These are phyloP conservation scores for Thamnidium elegans DNA, from an alignment of 192 early-diverging fungal species.

Conservation along the genomic window DNA sequence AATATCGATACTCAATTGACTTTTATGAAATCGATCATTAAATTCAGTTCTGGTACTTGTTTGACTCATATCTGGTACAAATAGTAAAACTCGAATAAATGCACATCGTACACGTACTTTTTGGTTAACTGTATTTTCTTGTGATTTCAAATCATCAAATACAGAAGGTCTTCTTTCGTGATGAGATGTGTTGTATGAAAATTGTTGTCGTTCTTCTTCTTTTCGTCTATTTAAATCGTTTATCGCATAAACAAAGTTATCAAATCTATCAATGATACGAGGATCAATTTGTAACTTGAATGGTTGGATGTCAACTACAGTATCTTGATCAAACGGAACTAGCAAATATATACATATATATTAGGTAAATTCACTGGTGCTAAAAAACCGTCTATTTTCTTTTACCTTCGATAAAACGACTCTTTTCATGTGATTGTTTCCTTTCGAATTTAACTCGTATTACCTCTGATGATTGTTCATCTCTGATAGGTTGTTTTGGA, in stretches of 20 bases:
- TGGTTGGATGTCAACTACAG: slow-evolving; percentile 47
- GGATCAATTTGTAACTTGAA: slow-evolving; percentile 47
- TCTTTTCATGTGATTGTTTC: slow-evolving; percentile 15
- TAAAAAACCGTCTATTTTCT: neutral
- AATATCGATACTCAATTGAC: slow-evolving; percentile 30
- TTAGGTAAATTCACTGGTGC: neutral
- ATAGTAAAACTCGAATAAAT: slow-evolving; percentile 26
- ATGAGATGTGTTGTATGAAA: neutral
- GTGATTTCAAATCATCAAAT: slow-evolving; percentile 5
- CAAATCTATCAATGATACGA: slow-evolving; percentile 42
- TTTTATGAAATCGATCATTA: slow-evolving; percentile 21
- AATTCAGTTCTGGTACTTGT: slow-evolving; percentile 23
- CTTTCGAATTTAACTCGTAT: slow-evolving; percentile 27
- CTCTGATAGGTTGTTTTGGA: neutral
- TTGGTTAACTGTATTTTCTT: neutral
- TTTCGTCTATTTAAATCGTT: slow-evolving; percentile 12
- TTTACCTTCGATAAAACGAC: slow-evolving; percentile 17
- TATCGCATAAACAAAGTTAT: slow-evolving; percentile 39
- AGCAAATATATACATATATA: neutral
- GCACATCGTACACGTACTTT: slow-evolving; percentile 10
- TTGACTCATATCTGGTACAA: slow-evolving; percentile 34
- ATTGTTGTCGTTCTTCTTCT: neutral
- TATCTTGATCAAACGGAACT: slow-evolving; percentile 29
- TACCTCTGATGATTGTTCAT: neutral
- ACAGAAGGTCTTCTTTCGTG: slow-evolving; percentile 3